Base-by-base conservation (phyloP, 1,139 yeast genomes). In the Candida labiduridarum region DNA sequence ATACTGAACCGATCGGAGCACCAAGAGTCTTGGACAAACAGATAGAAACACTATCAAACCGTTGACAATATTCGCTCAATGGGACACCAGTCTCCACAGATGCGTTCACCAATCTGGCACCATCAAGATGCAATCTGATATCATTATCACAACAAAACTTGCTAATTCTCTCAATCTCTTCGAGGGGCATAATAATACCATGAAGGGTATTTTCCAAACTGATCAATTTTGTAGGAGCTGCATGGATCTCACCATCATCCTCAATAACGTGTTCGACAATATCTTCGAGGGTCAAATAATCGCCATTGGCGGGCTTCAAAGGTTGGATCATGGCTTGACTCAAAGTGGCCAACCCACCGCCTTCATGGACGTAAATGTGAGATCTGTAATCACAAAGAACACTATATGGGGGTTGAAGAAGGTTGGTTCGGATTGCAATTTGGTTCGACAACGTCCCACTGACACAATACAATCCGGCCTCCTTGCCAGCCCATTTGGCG, bases 91-190 rank as follows among this genome's bases (percentile, higher is more conserved):
- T 70, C 31, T 61, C 79, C 2, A 60, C 77, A 41, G 71, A 66
- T 0, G 80, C 80, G 53, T 76, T 74, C 79, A 80, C 76, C 48
- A 76, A 66, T 45, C 81, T 62, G 3, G 81, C 81, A 6, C 81
- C 81, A 56, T 76, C 80, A 49, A 76, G 65, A 55, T 76, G 80
- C 43, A 76, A 61, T 45, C 63, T 65, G 22, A 74, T 68, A 51
- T 68, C 64, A 52, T 74, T 67, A 6, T 56, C 58, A 46, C 60
- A 62, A 54, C 78, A 72, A 53, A 74, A 76, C n/a, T 56, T 58
- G 18, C 75, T 62, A 49, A 76, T 76, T 50, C 64, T 67, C 47
- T 58, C 59, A 48, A 76, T 72, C 53, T 76, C 81, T 14, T 71
- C 78, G 16, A 76, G 47, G 2, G 81, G 80, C 56, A 66, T 68